phyloP scores from a whole-genome alignment of 352 stramenopile species.

The Hyaloperonospora brassicae region DNA sequence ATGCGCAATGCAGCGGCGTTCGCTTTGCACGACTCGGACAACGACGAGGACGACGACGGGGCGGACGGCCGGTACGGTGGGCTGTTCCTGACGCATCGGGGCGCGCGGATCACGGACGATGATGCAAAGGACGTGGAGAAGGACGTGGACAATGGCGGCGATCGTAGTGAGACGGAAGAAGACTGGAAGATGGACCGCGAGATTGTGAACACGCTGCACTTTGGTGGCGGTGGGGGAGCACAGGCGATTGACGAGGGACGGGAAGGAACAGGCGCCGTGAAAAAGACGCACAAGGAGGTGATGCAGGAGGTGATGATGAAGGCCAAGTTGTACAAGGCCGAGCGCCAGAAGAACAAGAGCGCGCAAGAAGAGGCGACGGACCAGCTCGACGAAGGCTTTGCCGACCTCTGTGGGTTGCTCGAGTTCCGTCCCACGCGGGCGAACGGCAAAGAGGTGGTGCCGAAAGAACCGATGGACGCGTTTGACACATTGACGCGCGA shows the following conservation, averaged over 20 bases:
- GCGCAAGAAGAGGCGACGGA: conserved; percentile 74
- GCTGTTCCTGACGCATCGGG: conserved; percentile 72
- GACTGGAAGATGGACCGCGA: conserved; percentile 61
- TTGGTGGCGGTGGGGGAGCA: conserved; percentile 46
- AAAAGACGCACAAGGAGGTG: conserved; percentile 84
- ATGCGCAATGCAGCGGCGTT: conserved; percentile 68
- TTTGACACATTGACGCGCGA: conserved; percentile 80
- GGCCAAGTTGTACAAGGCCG: conserved; percentile 84
- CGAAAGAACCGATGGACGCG: conserved; percentile 75
- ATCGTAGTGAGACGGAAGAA: conserved; percentile 49
- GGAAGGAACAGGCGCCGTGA: conserved; percentile 25
- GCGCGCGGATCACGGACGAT: conserved; percentile 62
- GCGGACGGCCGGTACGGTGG: conserved; percentile 33
- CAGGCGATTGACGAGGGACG: conserved; percentile 14
- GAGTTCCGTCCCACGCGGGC: conserved; percentile 69
- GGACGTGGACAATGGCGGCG: conserved; percentile 52
- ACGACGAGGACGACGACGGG: conserved; percentile 56
- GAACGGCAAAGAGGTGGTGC: conserved; percentile 47
- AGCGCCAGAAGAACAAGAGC: conserved; percentile 82
- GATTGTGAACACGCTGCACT: conserved; percentile 83
- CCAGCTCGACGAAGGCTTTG: conserved; percentile 65
- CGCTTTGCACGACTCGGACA: conserved; percentile 70
- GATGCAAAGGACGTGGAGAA: conserved; percentile 63
- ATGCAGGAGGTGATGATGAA: conserved; percentile 91
- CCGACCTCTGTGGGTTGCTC: conserved; percentile 52